phyloP scores from a whole-genome alignment of 148 eudicot genomes.

The Gaultheria prostrata region DNA sequence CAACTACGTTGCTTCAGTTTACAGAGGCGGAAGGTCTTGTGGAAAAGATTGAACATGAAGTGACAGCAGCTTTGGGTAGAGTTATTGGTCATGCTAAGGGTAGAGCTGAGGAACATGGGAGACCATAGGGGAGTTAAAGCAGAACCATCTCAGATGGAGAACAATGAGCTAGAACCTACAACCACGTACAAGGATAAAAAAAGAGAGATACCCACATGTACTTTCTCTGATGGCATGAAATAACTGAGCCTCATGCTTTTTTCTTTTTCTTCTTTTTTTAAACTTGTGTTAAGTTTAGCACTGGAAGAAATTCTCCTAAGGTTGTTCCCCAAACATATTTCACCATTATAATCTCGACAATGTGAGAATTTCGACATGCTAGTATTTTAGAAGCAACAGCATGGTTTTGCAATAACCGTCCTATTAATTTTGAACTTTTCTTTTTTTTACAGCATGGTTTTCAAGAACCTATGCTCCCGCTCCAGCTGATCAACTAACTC shows the following conservation, averaged over 20 bases:
- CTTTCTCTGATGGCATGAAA: neutral
- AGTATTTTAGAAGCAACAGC: neutral
- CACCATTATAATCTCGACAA: neutral
- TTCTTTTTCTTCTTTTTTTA: neutral
- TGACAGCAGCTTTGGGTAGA: neutral
- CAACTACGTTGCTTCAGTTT: conserved; percentile 45
- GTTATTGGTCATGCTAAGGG: neutral
- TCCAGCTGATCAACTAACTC: no score
- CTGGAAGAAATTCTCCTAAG: neutral
- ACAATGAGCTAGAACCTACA: neutral
- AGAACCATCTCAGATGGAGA: neutral
- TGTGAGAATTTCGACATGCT: neutral
- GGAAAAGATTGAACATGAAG: conserved; percentile 16
- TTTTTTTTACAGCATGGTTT: neutral
- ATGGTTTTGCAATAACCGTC: neutral
- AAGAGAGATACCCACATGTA: neutral
- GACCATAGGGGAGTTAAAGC: conserved; percentile 4
- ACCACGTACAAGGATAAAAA: neutral
- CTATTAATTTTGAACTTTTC: neutral
- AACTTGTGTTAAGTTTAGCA: neutral
- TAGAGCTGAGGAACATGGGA: conserved; percentile 15
- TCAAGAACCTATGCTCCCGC: no score
- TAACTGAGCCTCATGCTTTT: neutral
- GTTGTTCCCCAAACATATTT: neutral
- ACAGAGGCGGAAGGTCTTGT: neutral